Evolutionary conservation across 2,329 filamentous ascomycete genomes (phyloP).

Genomic region (Exophiala mesophila): DNA sequence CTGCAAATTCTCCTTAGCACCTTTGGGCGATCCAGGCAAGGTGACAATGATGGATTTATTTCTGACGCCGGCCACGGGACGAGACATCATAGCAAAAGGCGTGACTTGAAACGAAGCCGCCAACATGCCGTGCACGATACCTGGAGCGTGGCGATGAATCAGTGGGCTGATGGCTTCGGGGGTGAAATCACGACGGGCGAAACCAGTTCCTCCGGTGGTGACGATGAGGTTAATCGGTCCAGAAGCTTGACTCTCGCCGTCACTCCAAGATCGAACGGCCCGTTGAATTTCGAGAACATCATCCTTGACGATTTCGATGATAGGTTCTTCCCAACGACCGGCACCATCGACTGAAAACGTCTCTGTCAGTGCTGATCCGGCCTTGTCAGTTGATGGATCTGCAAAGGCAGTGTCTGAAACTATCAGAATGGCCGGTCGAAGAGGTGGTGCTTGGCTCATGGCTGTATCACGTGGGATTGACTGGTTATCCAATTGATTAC

Average conservation of each 20-base stretch:
- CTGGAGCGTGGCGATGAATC: constrained; percentile 79
- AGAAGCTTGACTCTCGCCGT: constrained; percentile 34
- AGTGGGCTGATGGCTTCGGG: constrained; percentile 83
- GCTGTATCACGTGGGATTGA: too few relatives aligned
- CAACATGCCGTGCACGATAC: constrained; percentile 92
- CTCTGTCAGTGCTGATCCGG: constrained; percentile 60
- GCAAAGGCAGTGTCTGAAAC: constrained; percentile 84
- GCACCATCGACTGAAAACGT: constrained; percentile 64
- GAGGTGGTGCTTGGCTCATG: constrained; percentile 30
- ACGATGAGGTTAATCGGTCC: constrained; percentile 65
- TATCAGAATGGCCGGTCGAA: constrained; percentile 75
- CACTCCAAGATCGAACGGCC: constrained; percentile 67
- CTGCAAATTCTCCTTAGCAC: constrained; percentile 87
- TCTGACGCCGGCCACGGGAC: constrained; percentile 83
- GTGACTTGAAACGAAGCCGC: constrained; percentile 77
- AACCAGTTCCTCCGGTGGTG: constrained; percentile 90
- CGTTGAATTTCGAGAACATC: constrained; percentile 68
- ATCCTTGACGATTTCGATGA: constrained; percentile 75
- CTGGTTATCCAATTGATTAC: too few relatives aligned
- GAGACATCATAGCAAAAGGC: constrained; percentile 94
- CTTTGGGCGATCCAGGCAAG: constrained; percentile 89
- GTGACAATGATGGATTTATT: constrained; percentile 80
- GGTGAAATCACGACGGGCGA: constrained; percentile 76
- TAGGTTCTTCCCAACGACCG: constrained; percentile 65
- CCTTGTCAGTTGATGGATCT: constrained; percentile 73